Conservation (phyloP, 2,329 filamentous ascomycete species). For the Periglandula ipomoeae region DNA sequence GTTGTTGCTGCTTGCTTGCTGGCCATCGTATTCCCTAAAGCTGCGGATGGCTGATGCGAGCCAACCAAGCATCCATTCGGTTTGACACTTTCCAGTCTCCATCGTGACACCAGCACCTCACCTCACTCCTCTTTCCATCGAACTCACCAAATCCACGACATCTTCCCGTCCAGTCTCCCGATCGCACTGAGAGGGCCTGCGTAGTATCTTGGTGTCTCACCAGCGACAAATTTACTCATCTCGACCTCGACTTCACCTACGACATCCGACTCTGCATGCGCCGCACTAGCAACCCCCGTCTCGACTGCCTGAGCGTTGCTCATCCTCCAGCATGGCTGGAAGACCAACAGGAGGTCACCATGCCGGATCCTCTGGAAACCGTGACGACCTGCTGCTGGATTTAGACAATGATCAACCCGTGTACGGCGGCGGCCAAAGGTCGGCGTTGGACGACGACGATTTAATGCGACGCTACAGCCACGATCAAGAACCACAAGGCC, state of each 20-base stretch:
- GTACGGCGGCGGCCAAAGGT: constrained; percentile 68
- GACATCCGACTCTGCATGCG: constrained; percentile 23
- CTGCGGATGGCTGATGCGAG: neutral
- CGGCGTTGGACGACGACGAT: constrained; percentile 74
- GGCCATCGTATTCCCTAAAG: no score
- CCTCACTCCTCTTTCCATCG: neutral
- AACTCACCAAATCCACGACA: neutral
- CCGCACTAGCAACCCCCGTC: constrained; percentile 17
- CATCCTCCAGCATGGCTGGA: constrained; percentile 51
- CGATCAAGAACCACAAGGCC: constrained; percentile 51
- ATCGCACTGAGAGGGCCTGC: neutral
- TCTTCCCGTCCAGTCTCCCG: neutral
- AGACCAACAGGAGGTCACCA: constrained; percentile 39
- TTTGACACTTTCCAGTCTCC: neutral
- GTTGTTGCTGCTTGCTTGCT: no score
- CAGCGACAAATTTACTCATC: neutral
- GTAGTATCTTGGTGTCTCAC: neutral
- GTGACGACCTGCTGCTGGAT: constrained; percentile 61
- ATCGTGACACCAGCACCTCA: constrained; percentile 1
- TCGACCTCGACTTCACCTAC: neutral
- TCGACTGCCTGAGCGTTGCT: constrained; percentile 23
- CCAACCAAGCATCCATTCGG: neutral
- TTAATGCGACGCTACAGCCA: constrained; percentile 67
- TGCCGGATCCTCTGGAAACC: constrained; percentile 37
- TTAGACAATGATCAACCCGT: constrained; percentile 60